Evolutionary conservation across 2,329 filamentous ascomycete species (phyloP).

Genomic region (Tolypocladium endophyticum): DNA sequence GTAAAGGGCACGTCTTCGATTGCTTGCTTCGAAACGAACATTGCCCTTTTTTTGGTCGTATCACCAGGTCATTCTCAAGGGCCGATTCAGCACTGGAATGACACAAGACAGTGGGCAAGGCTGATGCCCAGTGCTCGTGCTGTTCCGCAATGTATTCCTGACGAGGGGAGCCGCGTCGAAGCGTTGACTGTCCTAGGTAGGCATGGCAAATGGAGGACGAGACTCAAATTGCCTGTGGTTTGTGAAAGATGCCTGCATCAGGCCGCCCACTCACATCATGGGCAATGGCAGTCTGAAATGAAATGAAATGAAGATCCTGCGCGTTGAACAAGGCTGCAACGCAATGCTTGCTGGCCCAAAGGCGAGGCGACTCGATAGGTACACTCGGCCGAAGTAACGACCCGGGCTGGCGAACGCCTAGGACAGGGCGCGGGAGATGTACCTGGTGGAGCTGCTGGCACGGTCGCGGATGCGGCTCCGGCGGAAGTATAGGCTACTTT

Average conservation of each 20-base stretch:
- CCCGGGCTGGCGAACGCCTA: neutral
- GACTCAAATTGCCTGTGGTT: neutral
- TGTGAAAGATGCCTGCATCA: neutral
- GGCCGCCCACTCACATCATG: neutral
- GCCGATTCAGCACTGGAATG: neutral
- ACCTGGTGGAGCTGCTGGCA: constrained; percentile 2
- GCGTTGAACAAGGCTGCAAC: neutral
- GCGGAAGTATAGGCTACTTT: neutral
- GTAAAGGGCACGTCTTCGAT: neutral
- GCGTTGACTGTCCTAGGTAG: neutral
- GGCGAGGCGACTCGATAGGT: neutral
- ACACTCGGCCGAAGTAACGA: neutral
- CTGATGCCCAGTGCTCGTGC: neutral
- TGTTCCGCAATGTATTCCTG: neutral
- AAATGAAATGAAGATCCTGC: neutral
- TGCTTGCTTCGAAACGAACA: neutral
- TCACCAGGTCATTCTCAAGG: neutral
- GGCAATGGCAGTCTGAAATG: neutral
- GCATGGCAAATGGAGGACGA: neutral
- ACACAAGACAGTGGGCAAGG: neutral
- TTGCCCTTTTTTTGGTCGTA: neutral
- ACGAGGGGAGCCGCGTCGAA: neutral
- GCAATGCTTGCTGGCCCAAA: neutral
- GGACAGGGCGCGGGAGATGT: neutral
- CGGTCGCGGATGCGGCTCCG: neutral